Conservation (phyloP, 2,329 filamentous ascomycete genomes). For the Fusarium nematophilum region DNA sequence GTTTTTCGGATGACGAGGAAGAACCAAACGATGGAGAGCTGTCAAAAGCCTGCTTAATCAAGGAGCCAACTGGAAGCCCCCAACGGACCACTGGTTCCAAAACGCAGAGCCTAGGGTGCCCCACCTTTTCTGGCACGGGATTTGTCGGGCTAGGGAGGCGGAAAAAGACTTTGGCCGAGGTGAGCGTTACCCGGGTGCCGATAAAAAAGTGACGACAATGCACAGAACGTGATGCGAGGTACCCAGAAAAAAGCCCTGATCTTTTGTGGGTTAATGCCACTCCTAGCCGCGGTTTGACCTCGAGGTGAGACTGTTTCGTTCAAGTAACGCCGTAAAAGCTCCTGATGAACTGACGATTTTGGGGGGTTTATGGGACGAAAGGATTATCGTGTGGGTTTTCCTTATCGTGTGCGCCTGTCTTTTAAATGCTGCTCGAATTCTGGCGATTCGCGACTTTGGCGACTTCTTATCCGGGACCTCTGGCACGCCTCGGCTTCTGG, state of each 20-base stretch:
- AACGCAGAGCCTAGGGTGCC: conserved; percentile 5
- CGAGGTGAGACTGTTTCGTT: neutral
- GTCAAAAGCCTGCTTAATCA: conserved; percentile 37
- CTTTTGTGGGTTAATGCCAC: conserved; percentile 17
- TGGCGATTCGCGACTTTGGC: too few species aligned
- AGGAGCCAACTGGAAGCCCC: conserved; percentile 26
- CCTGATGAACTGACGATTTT: too few species aligned
- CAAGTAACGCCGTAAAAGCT: neutral
- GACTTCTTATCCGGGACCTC: too few species aligned
- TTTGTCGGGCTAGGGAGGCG: conserved; percentile 40
- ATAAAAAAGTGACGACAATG: conserved; percentile 33
- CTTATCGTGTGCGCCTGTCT: too few species aligned
- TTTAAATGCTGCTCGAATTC: too few species aligned
- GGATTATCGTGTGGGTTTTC: too few species aligned
- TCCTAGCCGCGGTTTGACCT: conserved; percentile 14
- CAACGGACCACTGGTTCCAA: conserved; percentile 25
- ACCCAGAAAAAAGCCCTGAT: conserved; percentile 2
- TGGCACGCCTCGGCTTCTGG: conserved; percentile 5
- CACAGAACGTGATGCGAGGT: too few species aligned
- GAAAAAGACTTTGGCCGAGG: conserved; percentile 41
- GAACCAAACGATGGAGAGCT: conserved; percentile 24
- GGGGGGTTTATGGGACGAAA: too few species aligned
- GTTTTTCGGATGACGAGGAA: conserved; percentile 41
- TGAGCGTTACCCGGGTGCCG: conserved; percentile 8
- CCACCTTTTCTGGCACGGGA: conserved; percentile 41